Evolutionary conservation across 306 rosid species (phyloP).

Genomic region (Echinosophora koreensis): DNA sequence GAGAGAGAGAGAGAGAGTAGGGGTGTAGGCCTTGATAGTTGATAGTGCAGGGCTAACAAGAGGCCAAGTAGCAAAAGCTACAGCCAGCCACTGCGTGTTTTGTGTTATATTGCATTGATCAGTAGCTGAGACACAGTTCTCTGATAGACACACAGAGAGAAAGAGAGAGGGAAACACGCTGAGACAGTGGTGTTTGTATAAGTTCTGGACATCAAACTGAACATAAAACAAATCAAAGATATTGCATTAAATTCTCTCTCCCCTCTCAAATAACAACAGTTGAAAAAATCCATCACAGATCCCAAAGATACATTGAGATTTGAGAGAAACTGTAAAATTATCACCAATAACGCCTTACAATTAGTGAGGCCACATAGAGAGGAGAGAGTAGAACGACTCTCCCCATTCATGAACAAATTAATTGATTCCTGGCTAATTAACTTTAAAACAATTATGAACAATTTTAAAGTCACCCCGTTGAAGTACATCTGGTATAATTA

Average conservation of each 20-base stretch:
- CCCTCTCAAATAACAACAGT: constrained; percentile 25
- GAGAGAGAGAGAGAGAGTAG: constrained; percentile 29
- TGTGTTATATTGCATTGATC: constrained; percentile 51
- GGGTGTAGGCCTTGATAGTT: constrained; percentile 30
- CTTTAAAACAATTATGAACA: neutral
- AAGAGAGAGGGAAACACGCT: constrained; percentile 19
- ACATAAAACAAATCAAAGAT: constrained; percentile 72
- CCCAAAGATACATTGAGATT: constrained; percentile 48
- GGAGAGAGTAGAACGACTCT: neutral
- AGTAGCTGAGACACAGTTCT: constrained; percentile 53
- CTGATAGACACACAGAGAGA: constrained; percentile 42
- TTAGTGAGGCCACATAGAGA: neutral
- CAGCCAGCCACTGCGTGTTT: constrained; percentile 52
- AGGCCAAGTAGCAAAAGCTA: constrained; percentile 52
- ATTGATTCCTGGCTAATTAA: neutral
- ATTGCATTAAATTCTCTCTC: constrained; percentile 38
- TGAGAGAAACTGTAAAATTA: constrained; percentile 6
- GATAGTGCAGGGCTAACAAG: constrained; percentile 56
- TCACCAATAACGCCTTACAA: neutral
- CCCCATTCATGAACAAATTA: constrained; percentile 16
- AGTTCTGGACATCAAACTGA: constrained; percentile 51
- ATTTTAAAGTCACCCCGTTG: neutral
- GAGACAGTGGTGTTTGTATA: constrained; percentile 21
- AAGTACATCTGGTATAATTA: neutral
- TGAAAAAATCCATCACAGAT: constrained; percentile 55